Percentiles rank a stretch among this genome's conserved stretches.
Evolutionary conservation across 1,284 basidiomycete species (phyloP).

Genomic region (Gastroboletus turbinatus): DNA sequence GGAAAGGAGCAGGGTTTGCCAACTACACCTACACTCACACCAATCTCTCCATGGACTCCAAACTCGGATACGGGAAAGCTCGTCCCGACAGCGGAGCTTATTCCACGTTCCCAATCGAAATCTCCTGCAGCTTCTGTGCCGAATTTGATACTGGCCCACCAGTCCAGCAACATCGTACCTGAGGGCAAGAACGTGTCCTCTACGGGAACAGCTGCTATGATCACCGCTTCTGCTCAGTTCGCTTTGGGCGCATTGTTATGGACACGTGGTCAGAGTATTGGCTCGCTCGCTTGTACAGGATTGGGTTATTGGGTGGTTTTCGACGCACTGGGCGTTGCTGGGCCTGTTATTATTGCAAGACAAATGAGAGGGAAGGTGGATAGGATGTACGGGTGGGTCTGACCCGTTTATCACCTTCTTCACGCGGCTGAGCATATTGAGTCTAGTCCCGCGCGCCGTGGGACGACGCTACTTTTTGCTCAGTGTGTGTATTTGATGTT

Average conservation of each 20-base stretch:
- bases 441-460: conserved; percentile 66
- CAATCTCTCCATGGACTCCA: conserved; percentile 24
- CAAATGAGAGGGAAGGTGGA: conserved; percentile 29
- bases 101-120: conserved; percentile 24
- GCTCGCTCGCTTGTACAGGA: conserved; percentile 86
- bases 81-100: conserved; percentile 4
- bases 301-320: conserved; percentile 97
- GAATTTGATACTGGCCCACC: conserved; percentile 6
- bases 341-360: conserved; percentile 31
- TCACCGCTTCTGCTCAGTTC: conserved; percentile 46
- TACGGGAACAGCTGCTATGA: conserved; percentile 26
- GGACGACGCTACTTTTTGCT: conserved; percentile 81
- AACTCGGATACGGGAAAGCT: conserved; percentile 11
- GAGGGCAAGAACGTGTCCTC: conserved; percentile 16
- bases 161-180: neutral
- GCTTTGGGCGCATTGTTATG: conserved; percentile 73
- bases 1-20: conserved; percentile 8
- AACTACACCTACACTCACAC: conserved; percentile 27
- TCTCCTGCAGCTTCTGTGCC: conserved; percentile 20
- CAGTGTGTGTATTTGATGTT: conserved; percentile 91
- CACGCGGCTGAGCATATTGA: neutral
- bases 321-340: conserved; percentile 81
- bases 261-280: conserved; percentile 89
- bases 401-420: neutral
- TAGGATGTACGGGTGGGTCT: conserved; percentile 30